Percentiles rank a stretch among this genome's conserved stretches.
phyloP scores from a whole-genome alignment of 257 asterid species.

The Forsythia viridissima region DNA sequence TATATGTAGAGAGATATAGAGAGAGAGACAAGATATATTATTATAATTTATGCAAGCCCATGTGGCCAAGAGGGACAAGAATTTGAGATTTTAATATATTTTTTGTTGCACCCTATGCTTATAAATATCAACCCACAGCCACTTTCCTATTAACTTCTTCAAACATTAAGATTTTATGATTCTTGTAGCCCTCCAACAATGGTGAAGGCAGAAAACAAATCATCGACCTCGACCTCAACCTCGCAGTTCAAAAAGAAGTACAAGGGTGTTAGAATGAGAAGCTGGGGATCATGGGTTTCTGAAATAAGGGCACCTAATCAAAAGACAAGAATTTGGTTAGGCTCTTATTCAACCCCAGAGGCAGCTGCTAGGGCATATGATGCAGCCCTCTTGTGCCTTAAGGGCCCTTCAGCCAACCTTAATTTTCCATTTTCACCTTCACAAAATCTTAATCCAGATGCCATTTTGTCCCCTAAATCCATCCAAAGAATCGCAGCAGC shows the following conservation, averaged over 20 bases:
- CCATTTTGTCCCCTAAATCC: conserved; percentile 65
- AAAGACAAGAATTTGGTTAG: conserved; percentile 90
- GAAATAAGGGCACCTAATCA: conserved; percentile 96
- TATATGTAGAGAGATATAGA: too few species aligned
- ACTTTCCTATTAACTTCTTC: background rate
- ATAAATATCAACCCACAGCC: conserved; percentile 36
- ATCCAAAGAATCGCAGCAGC: conserved; percentile 66
- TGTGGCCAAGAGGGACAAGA: background rate
- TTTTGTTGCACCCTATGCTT: conserved; percentile 49
- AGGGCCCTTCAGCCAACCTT: conserved; percentile 65
- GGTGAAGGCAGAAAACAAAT: conserved; percentile 56
- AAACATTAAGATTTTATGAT: too few species aligned
- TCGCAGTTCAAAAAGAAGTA: conserved; percentile 58
- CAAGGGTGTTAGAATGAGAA: conserved; percentile 97
- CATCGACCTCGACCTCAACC: conserved; percentile 15
- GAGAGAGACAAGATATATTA: too few species aligned
- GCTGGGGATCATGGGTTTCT: conserved; percentile 93
- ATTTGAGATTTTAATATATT: background rate
- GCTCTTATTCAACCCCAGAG: conserved; percentile 89
- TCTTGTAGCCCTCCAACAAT: conserved; percentile 17
- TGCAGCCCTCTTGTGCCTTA: conserved; percentile 83
- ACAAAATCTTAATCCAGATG: conserved; percentile 13
- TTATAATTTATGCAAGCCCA: background rate
- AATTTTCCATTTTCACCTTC: conserved; percentile 56
- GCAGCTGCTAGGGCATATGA: conserved; percentile 98